A percentile compares a stretch with the other conserved stretches of the same genome.
phyloP scores from a whole-genome alignment of 2,329 filamentous ascomycete genomes.

The Zymoseptoria ardabiliae region DNA sequence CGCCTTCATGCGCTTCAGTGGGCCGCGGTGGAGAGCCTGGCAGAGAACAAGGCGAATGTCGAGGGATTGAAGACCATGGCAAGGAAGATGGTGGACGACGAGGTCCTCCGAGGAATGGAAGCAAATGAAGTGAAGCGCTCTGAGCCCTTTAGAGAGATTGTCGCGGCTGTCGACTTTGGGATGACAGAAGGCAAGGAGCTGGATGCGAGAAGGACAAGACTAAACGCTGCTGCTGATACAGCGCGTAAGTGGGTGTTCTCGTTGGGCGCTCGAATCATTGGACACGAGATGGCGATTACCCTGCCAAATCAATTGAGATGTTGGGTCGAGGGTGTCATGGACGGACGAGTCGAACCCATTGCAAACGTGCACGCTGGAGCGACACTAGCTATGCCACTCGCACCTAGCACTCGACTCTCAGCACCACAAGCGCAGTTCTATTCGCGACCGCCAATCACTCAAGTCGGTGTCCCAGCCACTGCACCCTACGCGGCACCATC shows the following conservation, averaged over 20 bases:
- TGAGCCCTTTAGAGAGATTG: background rate
- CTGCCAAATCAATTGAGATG: background rate
- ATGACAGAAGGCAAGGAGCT: background rate
- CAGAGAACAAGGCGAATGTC: background rate
- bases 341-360: background rate
- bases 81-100: background rate
- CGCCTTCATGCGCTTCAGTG: slow-evolving; percentile 3
- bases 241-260: background rate
- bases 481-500: background rate
- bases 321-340: background rate
- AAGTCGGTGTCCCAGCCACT: background rate
- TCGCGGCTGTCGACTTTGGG: background rate
- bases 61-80: background rate
- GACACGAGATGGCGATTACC: background rate
- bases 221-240: background rate
- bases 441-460: background rate
- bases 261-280: background rate
- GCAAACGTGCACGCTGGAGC: background rate
- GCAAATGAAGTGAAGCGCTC: background rate
- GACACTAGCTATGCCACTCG: background rate
- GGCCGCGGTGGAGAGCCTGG: background rate
- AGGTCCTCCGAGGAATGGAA: background rate
- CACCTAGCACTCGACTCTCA: background rate
- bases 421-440: background rate
- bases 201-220: background rate